Conservation (phyloP, 305 asterid genomes). For the Fraxinus platypoda region DNA sequence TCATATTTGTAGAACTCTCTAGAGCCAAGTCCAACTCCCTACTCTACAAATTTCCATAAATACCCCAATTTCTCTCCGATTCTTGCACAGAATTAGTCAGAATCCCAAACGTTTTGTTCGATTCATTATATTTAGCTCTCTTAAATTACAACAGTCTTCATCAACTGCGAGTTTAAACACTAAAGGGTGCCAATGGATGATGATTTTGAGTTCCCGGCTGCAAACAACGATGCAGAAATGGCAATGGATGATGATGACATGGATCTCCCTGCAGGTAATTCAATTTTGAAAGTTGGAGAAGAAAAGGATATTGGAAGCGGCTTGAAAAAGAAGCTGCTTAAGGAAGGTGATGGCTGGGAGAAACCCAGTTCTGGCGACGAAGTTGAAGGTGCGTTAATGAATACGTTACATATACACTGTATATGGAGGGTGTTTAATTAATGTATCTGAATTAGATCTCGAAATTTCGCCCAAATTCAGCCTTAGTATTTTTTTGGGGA, state of each 20-base stretch:
- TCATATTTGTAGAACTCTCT: slow-evolving; percentile 43
- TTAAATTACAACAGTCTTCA: not conserved
- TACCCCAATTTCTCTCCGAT: not conserved
- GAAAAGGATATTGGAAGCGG: slow-evolving; percentile 69
- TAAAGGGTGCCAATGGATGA: slow-evolving; percentile 40
- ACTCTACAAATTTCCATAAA: not conserved
- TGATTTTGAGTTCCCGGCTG: slow-evolving; percentile 49
- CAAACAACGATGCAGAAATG: slow-evolving; percentile 27
- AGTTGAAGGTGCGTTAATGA: slow-evolving; percentile 44
- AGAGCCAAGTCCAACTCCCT: slow-evolving; percentile 26
- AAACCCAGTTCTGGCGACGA: slow-evolving; percentile 69
- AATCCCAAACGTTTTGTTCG: not conserved
- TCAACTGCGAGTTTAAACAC: not conserved
- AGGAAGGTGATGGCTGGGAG: slow-evolving; percentile 66
- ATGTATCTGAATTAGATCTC: not conserved
- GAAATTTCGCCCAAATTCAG: not conserved
- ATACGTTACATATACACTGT: not conserved
- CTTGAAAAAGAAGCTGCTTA: slow-evolving; percentile 60
- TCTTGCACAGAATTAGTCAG: not conserved
- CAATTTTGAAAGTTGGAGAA: slow-evolving; percentile 57
- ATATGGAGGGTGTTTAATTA: not conserved
- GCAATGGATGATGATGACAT: slow-evolving; percentile 48
- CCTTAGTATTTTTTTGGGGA: not conserved
- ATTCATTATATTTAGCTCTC: not conserved
- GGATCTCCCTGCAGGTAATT: slow-evolving; percentile 48